These are phyloP conservation scores for Populus hybrid DNA, from an alignment of 441 rosid species.

Conservation along the genomic window DNA sequence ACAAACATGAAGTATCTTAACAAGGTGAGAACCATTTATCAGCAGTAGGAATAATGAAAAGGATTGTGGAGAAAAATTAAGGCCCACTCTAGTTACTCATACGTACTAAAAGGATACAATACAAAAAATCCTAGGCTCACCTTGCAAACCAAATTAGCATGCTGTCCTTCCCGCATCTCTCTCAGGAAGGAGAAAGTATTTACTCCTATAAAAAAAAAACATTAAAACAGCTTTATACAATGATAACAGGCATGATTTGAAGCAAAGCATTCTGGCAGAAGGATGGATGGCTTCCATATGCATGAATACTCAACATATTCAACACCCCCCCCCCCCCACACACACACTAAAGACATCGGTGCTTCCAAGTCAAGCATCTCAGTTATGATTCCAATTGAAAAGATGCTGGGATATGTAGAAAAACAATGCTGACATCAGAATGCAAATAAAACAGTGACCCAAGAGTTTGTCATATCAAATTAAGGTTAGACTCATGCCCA, in stretches of 20 bases:
- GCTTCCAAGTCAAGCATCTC: not conserved
- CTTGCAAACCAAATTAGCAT: constrained; percentile 55
- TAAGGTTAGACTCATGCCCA: not conserved
- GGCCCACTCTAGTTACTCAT: not conserved
- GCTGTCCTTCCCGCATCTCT: constrained; percentile 54
- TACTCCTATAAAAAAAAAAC: constrained; percentile 32
- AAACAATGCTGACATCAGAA: not conserved
- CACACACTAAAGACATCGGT: not conserved
- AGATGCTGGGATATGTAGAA: not conserved
- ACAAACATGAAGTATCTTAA: constrained; percentile 60
- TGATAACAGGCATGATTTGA: not conserved
- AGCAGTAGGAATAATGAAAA: constrained; percentile 3
- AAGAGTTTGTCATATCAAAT: no score
- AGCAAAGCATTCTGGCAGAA: not conserved
- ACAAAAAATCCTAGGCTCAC: constrained; percentile 28
- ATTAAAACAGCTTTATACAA: not conserved
- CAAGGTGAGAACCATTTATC: constrained; percentile 16
- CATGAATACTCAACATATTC: not conserved
- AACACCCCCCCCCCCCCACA: no score
- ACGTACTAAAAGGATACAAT: not conserved
- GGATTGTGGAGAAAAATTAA: not conserved
- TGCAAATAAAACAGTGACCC: not conserved
- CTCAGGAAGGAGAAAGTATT: constrained; percentile 45
- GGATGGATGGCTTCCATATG: not conserved
- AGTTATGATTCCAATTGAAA: not conserved